Conservation (phyloP, 1,284 basidiomycete genomes). For the Tilletiopsis washingtonensis region DNA sequence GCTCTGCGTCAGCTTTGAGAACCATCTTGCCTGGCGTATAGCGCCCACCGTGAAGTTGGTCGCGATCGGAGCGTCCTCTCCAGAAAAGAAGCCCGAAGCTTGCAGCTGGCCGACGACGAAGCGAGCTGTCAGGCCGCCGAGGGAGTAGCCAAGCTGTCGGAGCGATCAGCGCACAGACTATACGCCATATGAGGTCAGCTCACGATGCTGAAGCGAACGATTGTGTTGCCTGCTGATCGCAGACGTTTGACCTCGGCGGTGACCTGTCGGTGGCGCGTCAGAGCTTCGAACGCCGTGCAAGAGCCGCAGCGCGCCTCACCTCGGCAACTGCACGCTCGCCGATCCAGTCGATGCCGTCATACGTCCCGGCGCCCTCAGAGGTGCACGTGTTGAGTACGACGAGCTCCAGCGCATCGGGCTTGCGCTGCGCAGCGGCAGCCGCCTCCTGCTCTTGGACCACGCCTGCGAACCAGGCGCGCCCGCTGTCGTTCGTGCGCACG, state of each 20-base stretch:
- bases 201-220: constrained; percentile 14
- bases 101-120: constrained; percentile 68
- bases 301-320: neutral
- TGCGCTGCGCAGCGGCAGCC: neutral
- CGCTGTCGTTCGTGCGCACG: constrained; percentile 3
- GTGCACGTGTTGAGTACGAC: constrained; percentile 55
- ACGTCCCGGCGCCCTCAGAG: constrained; percentile 59
- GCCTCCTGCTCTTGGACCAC: constrained; percentile 7
- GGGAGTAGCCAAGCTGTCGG: constrained; percentile 54
- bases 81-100: constrained; percentile 47
- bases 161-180: constrained; percentile 52
- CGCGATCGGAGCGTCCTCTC: constrained; percentile 46
- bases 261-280: constrained; percentile 52
- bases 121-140: constrained; percentile 70
- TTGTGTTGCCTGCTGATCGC: constrained; percentile 10
- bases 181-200: neutral
- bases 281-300: neutral
- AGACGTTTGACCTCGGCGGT: constrained; percentile 19
- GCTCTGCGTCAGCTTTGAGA: too few species aligned
- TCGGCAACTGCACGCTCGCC: constrained; percentile 57
- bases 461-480: neutral
- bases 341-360: constrained; percentile 68
- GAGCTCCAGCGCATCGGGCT: constrained; percentile 42
- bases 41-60: constrained; percentile 75
- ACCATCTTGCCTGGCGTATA: too few species aligned